Evolutionary conservation across 75 land plant genomes (phyloP), one percentile per base, ranked within the genome.

Genomic region (Picea sitchensis): DNA sequence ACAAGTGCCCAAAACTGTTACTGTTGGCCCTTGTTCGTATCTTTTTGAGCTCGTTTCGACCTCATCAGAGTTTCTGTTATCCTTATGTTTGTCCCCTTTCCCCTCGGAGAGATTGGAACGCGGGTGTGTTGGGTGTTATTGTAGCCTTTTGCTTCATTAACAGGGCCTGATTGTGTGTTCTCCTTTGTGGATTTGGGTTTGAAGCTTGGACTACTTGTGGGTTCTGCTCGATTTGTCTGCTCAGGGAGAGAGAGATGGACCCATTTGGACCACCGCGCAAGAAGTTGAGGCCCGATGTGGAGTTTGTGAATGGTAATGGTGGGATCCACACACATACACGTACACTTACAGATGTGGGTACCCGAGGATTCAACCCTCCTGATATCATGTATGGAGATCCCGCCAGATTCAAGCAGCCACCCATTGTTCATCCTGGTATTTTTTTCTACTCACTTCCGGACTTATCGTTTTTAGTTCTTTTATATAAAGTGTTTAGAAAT

Each of bases 1-100:
- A 82, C 79, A 54, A 88, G 54, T 1, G 54, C 9, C 87, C 60
- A 88, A 76, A 65, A 62, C n/a, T 62, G 64, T 21, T 20, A 62
- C 20, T 62, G 21, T 20, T 62, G 64, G 7, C 1, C 5, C n/a
- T 1, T 20, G 23, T 20, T 62, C 64, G 12, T 4, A 62, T 4
- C n/a, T 4, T 20, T 20, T 20, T 62, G 23, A 62, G 23, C 64
- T 21, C 11, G 54, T 51, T 51, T 51, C 12, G 54, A 51, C 11
- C 9, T 51, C 8, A 51, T 51, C 54, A 51, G 54, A 8, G 11
- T 7, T 6, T 51, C 11, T 51, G 8, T 0, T 51, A 0, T 8
- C 11, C 54, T 8, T 51, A 8, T 8, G 9, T 9, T 9, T 9
- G 11, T 9, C 4, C 4, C 44, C 44, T 4, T 41, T 4, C 44